Evolutionary conservation across 1,284 basidiomycete genomes (phyloP).

Genomic region (Coniophora puteana): DNA sequence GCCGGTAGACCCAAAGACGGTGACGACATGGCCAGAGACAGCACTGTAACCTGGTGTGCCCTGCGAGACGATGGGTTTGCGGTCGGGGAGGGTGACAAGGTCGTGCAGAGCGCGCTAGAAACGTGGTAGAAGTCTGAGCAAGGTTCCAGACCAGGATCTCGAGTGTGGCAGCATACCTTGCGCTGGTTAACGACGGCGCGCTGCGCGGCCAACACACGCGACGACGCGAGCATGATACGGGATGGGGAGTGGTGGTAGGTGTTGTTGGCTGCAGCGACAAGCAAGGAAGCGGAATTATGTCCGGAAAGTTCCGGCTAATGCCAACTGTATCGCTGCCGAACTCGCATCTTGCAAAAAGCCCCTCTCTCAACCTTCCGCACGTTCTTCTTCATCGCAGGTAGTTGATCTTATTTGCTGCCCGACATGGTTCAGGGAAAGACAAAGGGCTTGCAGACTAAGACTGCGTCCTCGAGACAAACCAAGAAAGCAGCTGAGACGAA

Average conservation of each 20-base stretch:
- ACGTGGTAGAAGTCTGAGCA: slow-evolving; percentile 2
- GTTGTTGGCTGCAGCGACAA: slow-evolving; percentile 10
- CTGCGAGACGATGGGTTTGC: slow-evolving; percentile 66
- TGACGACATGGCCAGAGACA: slow-evolving; percentile 86
- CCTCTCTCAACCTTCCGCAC: too few species aligned
- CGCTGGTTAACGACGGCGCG: slow-evolving; percentile 38
- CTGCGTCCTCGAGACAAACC: slow-evolving; percentile 48
- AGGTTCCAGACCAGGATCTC: neutral
- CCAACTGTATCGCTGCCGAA: too few species aligned
- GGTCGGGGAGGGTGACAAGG: slow-evolving; percentile 54
- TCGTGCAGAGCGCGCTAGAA: slow-evolving; percentile 69
- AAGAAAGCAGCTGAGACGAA: slow-evolving; percentile 65
- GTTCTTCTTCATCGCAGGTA: too few species aligned
- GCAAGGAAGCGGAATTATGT: slow-evolving; percentile 4
- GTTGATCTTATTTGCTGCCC: too few species aligned
- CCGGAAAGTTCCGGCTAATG: slow-evolving; percentile 23
- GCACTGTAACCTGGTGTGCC: slow-evolving; percentile 87
- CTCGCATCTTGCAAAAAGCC: too few species aligned
- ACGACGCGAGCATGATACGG: slow-evolving; percentile 47
- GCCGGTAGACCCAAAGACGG: slow-evolving; percentile 96
- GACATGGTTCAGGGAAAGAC: slow-evolving; percentile 65
- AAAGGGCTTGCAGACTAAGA: slow-evolving; percentile 59
- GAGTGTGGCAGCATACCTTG: slow-evolving; percentile 31
- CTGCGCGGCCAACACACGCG: slow-evolving; percentile 47
- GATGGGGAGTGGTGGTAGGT: too few species aligned